These are phyloP conservation scores for Debaryomyces nepalensis DNA, from an alignment of 1,139 yeast species.

Conservation along the genomic window DNA sequence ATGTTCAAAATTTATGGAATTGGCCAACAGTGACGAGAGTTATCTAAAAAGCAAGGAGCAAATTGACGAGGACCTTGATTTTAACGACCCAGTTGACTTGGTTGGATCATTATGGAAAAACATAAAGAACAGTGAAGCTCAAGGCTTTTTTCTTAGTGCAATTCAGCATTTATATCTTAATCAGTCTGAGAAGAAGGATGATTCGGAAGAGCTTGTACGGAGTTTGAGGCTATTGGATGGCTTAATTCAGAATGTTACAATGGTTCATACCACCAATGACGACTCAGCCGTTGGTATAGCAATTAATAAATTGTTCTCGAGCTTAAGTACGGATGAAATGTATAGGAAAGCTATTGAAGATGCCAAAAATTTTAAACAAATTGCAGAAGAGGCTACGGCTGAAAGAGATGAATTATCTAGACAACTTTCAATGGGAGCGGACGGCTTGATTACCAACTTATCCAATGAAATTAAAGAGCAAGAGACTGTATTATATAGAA, in stretches of 20 bases:
- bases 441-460: slow-evolving; percentile 77
- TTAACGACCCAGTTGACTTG: slow-evolving; percentile 77
- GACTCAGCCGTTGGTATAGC: slow-evolving; percentile 83
- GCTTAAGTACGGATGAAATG: slow-evolving; percentile 89
- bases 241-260: slow-evolving; percentile 76
- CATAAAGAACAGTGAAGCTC: slow-evolving; percentile 72
- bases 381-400: slow-evolving; percentile 80
- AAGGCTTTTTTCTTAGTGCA: slow-evolving; percentile 73
- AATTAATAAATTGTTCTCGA: slow-evolving; percentile 73
- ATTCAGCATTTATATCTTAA: slow-evolving; percentile 82
- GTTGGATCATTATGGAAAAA: slow-evolving; percentile 71
- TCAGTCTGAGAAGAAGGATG: slow-evolving; percentile 61
- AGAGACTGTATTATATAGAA: slow-evolving; percentile 66
- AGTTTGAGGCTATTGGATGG: slow-evolving; percentile 84
- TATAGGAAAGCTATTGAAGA: slow-evolving; percentile 81
- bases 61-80: slow-evolving; percentile 63
- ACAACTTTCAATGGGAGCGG: slow-evolving; percentile 80
- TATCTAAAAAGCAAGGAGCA: slow-evolving; percentile 65
- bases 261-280: slow-evolving; percentile 65
- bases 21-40: slow-evolving; percentile 72
- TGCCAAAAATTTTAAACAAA: slow-evolving; percentile 64
- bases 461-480: slow-evolving; percentile 75
- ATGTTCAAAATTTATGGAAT: slow-evolving; percentile 64
- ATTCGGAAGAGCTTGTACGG: slow-evolving; percentile 56
- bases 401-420: slow-evolving; percentile 81